Evolutionary conservation across 2,329 filamentous ascomycete genomes (phyloP).

Genomic region (Alternaria arbusti): DNA sequence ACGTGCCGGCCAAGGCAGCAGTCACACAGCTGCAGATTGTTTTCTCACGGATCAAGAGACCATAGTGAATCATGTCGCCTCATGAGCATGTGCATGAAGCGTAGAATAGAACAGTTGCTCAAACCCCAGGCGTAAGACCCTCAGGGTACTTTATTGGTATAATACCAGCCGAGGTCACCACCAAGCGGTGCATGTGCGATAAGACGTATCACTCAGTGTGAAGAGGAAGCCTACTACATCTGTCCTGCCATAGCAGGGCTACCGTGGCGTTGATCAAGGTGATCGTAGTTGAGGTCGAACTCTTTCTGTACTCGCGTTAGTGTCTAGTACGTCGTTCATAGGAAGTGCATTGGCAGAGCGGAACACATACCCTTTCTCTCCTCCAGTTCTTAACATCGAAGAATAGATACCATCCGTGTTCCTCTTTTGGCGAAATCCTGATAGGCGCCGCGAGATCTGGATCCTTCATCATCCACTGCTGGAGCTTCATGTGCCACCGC

Average conservation of each 20-base stretch:
- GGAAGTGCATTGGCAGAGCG: not conserved
- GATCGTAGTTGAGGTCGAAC: slow-evolving; percentile 60
- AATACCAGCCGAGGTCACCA: not conserved
- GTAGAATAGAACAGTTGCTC: not conserved
- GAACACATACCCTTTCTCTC: slow-evolving; percentile 53
- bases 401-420: slow-evolving; percentile 62
- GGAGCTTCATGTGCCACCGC: slow-evolving; percentile 62
- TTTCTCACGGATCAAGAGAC: not conserved
- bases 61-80: not conserved
- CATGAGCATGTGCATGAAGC: not conserved
- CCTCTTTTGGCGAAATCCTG: slow-evolving; percentile 54
- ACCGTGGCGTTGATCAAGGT: slow-evolving; percentile 55
- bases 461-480: slow-evolving; percentile 64
- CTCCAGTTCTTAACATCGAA: slow-evolving; percentile 62
- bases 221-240: slow-evolving; percentile 21
- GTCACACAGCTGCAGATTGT: not conserved
- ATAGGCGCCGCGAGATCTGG: slow-evolving; percentile 52
- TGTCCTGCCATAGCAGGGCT: slow-evolving; percentile 39
- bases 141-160: not conserved
- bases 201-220: not conserved
- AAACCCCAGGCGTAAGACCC: not conserved
- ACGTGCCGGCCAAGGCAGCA: not conserved
- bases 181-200: not conserved
- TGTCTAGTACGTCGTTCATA: not conserved
- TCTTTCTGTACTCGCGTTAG: slow-evolving; percentile 51